These are phyloP conservation scores for Hsuehochloa calcarea DNA, from an alignment of 176 grass and related monocot species.

Conservation along the genomic window DNA sequence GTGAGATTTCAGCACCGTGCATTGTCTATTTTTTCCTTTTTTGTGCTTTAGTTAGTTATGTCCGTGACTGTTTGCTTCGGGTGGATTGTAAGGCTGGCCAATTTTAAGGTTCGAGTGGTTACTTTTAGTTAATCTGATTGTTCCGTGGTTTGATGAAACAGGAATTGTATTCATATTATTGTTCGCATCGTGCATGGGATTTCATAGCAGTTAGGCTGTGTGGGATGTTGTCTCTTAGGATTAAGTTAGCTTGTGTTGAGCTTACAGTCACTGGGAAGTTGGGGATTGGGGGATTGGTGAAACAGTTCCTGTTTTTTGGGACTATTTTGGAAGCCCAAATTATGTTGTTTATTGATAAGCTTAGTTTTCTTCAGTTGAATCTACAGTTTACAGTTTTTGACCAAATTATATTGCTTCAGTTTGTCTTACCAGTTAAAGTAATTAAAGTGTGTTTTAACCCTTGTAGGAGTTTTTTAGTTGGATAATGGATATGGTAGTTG, in stretches of 20 bases:
- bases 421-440: too few relatives aligned
- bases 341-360: neutral
- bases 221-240: neutral
- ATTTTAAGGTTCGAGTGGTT: neutral
- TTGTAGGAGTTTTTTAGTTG: too few relatives aligned
- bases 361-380: neutral
- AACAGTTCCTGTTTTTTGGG: neutral
- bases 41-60: neutral
- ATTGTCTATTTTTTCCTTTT: neutral
- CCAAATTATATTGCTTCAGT: neutral
- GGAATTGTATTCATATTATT: neutral
- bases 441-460: too few relatives aligned
- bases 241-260: neutral
- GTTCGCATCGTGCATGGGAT: neutral
- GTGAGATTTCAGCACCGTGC: slow-evolving; percentile 34
- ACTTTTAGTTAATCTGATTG: neutral
- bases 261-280: neutral
- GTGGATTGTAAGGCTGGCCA: neutral
- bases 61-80: neutral
- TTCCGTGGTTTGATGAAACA: neutral
- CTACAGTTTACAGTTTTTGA: neutral
- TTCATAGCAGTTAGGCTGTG: neutral
- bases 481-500: neutral
- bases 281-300: neutral
- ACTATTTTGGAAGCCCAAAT: neutral